Base-by-base conservation (phyloP, 2,329 filamentous ascomycete genomes). In the Colletotrichum filicis region DNA sequence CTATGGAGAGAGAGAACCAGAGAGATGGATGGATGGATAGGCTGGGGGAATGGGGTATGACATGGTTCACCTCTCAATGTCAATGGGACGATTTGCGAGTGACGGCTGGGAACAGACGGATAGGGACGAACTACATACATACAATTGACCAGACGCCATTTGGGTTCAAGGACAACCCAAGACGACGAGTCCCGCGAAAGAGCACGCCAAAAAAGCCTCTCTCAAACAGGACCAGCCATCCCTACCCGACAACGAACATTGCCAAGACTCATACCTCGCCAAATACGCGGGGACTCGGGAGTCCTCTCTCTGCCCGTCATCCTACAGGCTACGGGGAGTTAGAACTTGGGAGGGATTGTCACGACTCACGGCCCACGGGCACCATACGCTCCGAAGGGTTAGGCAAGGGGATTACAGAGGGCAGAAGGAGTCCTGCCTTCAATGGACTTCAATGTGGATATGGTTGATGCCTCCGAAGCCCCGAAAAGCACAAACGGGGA, bases 211-310 rank as follows among this genome's bases (percentile, higher is more conserved):
- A 49, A 49, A 49, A 49, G 19, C 42, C 42, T 22, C 19, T 49
- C 42, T 22, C 42, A 30, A 22, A 28, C 26, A 42, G 26, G 24
- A 37, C 69, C 69, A 63, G 69, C 69, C 65, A 72, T 68, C 69
- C 69, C 65, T 72, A 64, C 65, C 53, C 19, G 37, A n/a, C 22
- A 30, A 14, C 30, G 49, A 37, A 55, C n/a, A 30, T 49, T 66
- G 69, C 69, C 69, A 72, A 72, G 69, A 60, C 69, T 55, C 30
- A 68, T 64, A 64, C 53, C 65, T 58, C 37, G 65, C 24, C 28
- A 30, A 68, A 62, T 62, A 68, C 64, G 63, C 35, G 64, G 68
- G 64, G 22, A 63, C 28, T 58, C 16, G 26, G 42, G 46, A 14
- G 60, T 28, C 42, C 19, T 52, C 22, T 30, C 35, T 22, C 26